phyloP scores from a whole-genome alignment of 106 monocot species.

The Dactylorhiza incarnata region DNA sequence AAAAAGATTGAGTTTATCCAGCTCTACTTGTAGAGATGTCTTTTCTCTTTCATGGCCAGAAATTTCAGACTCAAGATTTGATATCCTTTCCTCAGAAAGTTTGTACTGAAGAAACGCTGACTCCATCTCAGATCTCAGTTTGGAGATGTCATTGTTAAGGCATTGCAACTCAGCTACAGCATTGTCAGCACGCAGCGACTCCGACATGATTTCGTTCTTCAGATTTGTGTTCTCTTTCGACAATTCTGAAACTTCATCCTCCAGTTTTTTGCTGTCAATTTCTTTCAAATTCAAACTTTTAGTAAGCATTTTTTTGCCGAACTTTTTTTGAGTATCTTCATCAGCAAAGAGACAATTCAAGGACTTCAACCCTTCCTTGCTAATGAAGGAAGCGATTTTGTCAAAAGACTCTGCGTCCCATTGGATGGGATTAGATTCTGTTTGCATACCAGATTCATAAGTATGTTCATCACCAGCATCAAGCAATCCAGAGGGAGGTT shows the following conservation, averaged over 20 bases:
- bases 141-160: conserved; percentile 32
- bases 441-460: conserved; percentile 15
- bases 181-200: conserved; percentile 30
- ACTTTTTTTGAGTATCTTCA: conserved; percentile 19
- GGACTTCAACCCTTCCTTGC: conserved; percentile 30
- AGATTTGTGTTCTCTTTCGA: conserved; percentile 12
- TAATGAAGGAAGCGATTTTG: conserved; percentile 12
- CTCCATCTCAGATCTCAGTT: conserved; percentile 50
- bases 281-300: conserved; percentile 5
- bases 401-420: conserved; percentile 12
- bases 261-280: not conserved
- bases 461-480: conserved; percentile 14
- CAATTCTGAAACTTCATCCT: not conserved
- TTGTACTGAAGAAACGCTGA: conserved; percentile 39
- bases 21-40: conserved; percentile 22
- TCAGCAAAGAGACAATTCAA: conserved; percentile 27
- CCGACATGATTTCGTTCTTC: conserved; percentile 8
- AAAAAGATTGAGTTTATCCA: conserved; percentile 24
- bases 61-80: conserved; percentile 52
- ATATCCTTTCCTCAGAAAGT: conserved; percentile 35
- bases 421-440: conserved; percentile 12
- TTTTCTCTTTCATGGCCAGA: conserved; percentile 29
- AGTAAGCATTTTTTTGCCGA: not conserved
- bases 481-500: conserved; percentile 17
- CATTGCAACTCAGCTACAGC: conserved; percentile 26